Base-by-base conservation (phyloP, 768 basidiomycete genomes). In the Amyloporia xantha region DNA sequence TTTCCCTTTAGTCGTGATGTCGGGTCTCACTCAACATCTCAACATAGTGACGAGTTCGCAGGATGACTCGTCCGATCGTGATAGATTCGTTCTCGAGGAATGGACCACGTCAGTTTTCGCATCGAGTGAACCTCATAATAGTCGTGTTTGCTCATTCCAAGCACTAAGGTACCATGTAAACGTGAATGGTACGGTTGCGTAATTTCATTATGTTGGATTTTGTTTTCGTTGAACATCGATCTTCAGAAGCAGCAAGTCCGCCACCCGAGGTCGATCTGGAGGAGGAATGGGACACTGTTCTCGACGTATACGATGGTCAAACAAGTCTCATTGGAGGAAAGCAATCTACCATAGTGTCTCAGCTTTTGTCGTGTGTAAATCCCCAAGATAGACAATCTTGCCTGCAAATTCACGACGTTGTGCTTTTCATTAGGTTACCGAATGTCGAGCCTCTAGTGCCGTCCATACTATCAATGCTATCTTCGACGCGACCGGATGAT, bases 401-500 rank as follows among this genome's bases (percentile, higher is more conserved):
- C 21, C 36, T 33, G 17, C 12, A 12, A 25, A 46, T 51, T 37
- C 24, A 45, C 44, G 11, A 13, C 12, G n/a, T 15, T 41, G 15
- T 13, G 9, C 25, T 40, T 5, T 9, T 39, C 20, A 6, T 4
- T 53, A 68, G 66, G 48, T 63, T 58, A 40, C 60, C 58, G 6
- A 54, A 62, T 33, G 41, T 62, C 19, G 62, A 62, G 44, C 54
- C 59, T 12, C 21, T 64, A 9, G 28, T 65, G 28, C 49, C 47
- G 19, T 51, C 60, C 23, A 47, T 75, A 20, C 58, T 60, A 5
- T 47, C 58, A 7, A 63, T 77, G 28, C 66, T 89, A 13, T 72
- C 74, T 1, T 79, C 79, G 5, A 54, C 67, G 20, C 71, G 69
- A 33, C 67, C 71, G 4, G 74, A 85, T 54, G 88, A 92, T 25